Evolutionary conservation across 495 filamentous ascomycete genomes (phyloP).

Genomic region (Clavariopsis aquatica): DNA sequence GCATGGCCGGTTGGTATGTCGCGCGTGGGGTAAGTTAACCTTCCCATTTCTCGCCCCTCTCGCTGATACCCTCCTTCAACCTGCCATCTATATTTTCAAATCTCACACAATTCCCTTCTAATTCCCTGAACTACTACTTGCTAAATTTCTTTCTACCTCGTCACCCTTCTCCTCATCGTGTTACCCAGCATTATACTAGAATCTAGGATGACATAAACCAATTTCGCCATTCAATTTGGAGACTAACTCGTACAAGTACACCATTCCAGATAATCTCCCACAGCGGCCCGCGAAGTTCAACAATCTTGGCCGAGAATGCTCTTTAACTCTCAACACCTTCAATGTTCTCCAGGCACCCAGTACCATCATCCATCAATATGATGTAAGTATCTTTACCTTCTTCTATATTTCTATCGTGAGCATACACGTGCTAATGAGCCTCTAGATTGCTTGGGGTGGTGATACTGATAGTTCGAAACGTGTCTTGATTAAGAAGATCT

Average conservation of each 20-base stretch:
- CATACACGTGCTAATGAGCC: no score
- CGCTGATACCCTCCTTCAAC: slow-evolving; percentile 3
- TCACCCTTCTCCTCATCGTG: slow-evolving; percentile 4
- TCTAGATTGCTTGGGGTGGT: slow-evolving; percentile 20
- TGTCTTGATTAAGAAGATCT: slow-evolving; percentile 68
- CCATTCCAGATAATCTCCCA: slow-evolving; percentile 26
- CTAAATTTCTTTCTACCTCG: neutral
- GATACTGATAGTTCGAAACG: slow-evolving; percentile 59
- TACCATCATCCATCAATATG: slow-evolving; percentile 73
- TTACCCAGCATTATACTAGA: neutral
- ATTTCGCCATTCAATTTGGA: slow-evolving; percentile 21
- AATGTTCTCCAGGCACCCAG: slow-evolving; percentile 57
- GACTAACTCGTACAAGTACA: slow-evolving; percentile 27
- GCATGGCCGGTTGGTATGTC: slow-evolving; percentile 38
- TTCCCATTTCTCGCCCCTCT: neutral
- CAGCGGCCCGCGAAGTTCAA: slow-evolving; percentile 37
- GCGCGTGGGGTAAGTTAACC: slow-evolving; percentile 41
- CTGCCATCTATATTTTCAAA: no score
- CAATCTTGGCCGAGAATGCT: slow-evolving; percentile 54
- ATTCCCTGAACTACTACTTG: neutral
- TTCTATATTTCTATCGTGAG: no score
- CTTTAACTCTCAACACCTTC: slow-evolving; percentile 73
- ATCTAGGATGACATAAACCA: neutral
- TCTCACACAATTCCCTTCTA: no score
- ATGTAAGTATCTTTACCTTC: no score